These are phyloP conservation scores for Zygotorulaspora mrakii DNA, from an alignment of 1,139 yeast species.

Conservation along the genomic window DNA sequence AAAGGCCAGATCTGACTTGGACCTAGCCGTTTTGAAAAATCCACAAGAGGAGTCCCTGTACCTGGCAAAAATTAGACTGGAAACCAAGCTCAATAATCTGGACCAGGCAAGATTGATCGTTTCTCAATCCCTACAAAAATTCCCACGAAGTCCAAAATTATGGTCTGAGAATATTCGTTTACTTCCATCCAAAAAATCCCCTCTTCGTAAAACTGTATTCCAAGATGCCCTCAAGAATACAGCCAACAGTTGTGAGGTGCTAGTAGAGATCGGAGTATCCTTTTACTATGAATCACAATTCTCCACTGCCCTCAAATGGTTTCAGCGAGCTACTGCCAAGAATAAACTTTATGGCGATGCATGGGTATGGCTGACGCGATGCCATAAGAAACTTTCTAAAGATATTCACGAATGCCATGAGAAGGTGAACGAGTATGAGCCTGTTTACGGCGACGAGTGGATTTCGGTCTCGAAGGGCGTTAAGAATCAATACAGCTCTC, in stretches of 20 bases:
- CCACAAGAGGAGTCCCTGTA: constrained; percentile 52
- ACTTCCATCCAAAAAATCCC: constrained; percentile 45
- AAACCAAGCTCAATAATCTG: constrained; percentile 47
- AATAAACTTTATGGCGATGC: constrained; percentile 65
- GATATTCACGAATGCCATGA: constrained; percentile 35
- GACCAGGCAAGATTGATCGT: constrained; percentile 55
- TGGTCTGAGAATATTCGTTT: constrained; percentile 61
- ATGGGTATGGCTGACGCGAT: constrained; percentile 68
- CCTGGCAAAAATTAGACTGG: constrained; percentile 58
- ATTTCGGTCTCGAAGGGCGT: constrained; percentile 43
- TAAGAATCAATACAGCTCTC: constrained; percentile 18
- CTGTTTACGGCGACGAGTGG: constrained; percentile 62
- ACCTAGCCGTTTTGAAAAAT: constrained; percentile 56
- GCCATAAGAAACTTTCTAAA: constrained; percentile 36
- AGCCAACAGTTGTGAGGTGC: constrained; percentile 54
- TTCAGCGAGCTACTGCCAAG: constrained; percentile 60
- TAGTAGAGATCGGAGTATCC: constrained; percentile 61
- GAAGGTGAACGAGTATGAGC: constrained; percentile 44
- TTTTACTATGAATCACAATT: constrained; percentile 68
- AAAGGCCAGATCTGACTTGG: constrained; percentile 70
- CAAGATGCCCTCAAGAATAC: constrained; percentile 72
- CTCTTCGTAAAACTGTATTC: constrained; percentile 56
- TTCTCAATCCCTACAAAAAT: constrained; percentile 55
- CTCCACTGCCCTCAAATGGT: constrained; percentile 68
- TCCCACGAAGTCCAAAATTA: constrained; percentile 56